These are phyloP conservation scores for Ogataea methylovora DNA, from an alignment of 805 yeast genomes.

Conservation along the genomic window DNA sequence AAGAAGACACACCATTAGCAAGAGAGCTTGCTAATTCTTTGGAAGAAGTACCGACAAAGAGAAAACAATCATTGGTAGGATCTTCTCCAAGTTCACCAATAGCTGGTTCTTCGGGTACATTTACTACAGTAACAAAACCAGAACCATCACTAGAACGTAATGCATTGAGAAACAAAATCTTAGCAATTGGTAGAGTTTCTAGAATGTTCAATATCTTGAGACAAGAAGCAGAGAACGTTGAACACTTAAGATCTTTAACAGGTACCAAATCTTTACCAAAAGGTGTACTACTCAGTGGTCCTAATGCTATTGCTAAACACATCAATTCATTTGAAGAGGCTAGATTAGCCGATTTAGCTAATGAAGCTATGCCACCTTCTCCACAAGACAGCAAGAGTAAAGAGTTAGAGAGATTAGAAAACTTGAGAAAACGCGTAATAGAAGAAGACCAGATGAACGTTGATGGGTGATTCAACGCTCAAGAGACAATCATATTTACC, in stretches of 20 bases:
- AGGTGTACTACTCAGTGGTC: constrained; percentile 79
- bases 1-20: constrained; percentile 56
- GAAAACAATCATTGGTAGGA: not conserved
- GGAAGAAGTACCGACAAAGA: constrained; percentile 11
- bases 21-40: constrained; percentile 29
- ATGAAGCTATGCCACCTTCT: constrained; percentile 83
- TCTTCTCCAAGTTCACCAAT: not conserved
- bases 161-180: constrained; percentile 72
- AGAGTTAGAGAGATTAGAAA: constrained; percentile 6
- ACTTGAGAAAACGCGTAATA: no score
- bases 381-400: constrained; percentile 12
- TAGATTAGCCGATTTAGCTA: constrained; percentile 64
- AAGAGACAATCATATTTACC: no score
- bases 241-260: constrained; percentile 65
- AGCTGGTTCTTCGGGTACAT: constrained; percentile 1
- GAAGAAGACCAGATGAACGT: no score
- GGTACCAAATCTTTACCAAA: constrained; percentile 71
- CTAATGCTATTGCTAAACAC: constrained; percentile 68
- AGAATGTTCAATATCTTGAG: constrained; percentile 88
- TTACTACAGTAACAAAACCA: constrained; percentile 3
- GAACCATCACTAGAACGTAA: constrained; percentile 23
- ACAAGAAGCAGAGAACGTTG: constrained; percentile 83
- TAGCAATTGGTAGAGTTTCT: constrained; percentile 94
- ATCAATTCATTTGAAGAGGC: constrained; percentile 80
- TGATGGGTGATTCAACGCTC: no score